phyloP scores from a whole-genome alignment of 306 rosid species.

The Lathyrus sativus region DNA sequence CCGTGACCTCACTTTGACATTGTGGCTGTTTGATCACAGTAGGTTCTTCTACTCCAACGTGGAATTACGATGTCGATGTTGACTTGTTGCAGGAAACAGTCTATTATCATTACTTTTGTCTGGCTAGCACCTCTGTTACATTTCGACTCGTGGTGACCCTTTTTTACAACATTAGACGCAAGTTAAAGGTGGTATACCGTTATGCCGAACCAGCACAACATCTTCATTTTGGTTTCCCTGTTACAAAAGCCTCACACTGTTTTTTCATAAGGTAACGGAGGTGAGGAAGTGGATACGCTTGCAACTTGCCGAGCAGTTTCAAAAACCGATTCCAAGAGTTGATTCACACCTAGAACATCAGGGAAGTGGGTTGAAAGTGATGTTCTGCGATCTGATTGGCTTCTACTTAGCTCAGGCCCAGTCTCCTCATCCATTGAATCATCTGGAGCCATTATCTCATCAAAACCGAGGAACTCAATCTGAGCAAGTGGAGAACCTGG shows the following conservation, averaged over 20 bases:
- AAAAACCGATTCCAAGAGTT: constrained; percentile 91
- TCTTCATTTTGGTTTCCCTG: constrained; percentile 85
- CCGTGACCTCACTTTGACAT: too few relatives aligned
- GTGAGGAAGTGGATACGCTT: constrained; percentile 69
- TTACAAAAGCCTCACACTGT: constrained; percentile 93
- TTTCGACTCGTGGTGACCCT: too few relatives aligned
- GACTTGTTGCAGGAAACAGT: too few relatives aligned
- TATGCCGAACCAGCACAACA: too few relatives aligned
- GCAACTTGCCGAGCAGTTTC: constrained; percentile 95
- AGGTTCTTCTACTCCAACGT: too few relatives aligned
- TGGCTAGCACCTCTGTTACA: too few relatives aligned
- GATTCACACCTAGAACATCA: constrained; percentile 76
- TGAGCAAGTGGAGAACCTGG: constrained; percentile 78
- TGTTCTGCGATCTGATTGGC: constrained; percentile 78
- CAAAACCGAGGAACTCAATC: constrained; percentile 65
- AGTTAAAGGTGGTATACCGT: too few relatives aligned
- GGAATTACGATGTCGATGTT: too few relatives aligned
- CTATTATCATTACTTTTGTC: too few relatives aligned
- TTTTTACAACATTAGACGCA: too few relatives aligned
- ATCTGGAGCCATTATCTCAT: constrained; percentile 66
- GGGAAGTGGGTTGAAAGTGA: constrained; percentile 63
- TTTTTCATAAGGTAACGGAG: constrained; percentile 83
- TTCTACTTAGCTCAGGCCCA: constrained; percentile 72
- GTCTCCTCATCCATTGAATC: constrained; percentile 69
- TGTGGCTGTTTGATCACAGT: too few relatives aligned